Evolutionary conservation across 768 basidiomycete species (phyloP).

Genomic region (button mushroom (Agaricus bisporus)): DNA sequence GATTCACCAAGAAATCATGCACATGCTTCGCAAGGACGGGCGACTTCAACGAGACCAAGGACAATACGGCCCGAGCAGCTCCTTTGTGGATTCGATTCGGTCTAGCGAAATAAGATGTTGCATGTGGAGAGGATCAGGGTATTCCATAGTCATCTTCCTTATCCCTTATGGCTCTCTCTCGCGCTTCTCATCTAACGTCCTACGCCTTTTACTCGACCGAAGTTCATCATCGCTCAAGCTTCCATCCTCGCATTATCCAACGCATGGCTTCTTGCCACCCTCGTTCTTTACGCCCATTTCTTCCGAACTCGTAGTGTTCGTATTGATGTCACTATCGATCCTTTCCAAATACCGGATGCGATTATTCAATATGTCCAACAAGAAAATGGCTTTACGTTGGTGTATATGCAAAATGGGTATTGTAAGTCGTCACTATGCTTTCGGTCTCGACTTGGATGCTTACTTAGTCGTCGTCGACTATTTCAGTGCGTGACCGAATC

Average conservation of each 20-base stretch:
- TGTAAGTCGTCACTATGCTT: background rate
- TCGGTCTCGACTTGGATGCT: background rate
- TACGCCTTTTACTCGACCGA: constrained; percentile 10
- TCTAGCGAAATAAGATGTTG: too few species aligned
- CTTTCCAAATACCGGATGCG: constrained; percentile 21
- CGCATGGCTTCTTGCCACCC: constrained; percentile 37
- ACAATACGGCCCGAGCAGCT: too few species aligned
- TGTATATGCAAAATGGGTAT: background rate
- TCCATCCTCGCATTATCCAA: constrained; percentile 31
- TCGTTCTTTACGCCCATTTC: constrained; percentile 38
- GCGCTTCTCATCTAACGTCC: constrained; percentile 11
- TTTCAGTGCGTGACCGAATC: constrained; percentile 8
- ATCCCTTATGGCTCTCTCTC: constrained; percentile 12
- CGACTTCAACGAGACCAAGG: too few species aligned
- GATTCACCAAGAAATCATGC: too few species aligned
- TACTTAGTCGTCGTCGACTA: background rate
- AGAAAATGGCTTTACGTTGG: background rate
- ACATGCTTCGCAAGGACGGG: too few species aligned
- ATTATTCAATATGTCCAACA: background rate
- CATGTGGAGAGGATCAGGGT: background rate
- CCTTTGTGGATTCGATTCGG: too few species aligned
- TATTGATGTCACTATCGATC: constrained; percentile 30
- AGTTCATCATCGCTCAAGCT: constrained; percentile 25
- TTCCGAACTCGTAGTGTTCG: constrained; percentile 31
- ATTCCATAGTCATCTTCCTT: constrained; percentile 14